Conservation (phyloP, 768 basidiomycete genomes). For the Suillus cothurnatus region DNA sequence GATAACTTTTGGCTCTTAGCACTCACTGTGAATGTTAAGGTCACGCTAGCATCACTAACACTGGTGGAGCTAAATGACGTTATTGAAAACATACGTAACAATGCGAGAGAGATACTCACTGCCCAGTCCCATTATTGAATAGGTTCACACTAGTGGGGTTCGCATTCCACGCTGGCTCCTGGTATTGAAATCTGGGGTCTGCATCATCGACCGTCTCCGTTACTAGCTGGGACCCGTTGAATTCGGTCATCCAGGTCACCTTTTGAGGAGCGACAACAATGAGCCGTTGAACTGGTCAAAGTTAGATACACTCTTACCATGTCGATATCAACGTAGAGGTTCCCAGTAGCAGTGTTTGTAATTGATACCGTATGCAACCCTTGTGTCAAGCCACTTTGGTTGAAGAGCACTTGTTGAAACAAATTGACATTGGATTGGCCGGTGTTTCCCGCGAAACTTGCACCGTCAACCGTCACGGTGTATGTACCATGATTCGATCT, state of each 20-base stretch:
- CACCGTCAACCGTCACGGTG: slow-evolving; percentile 43
- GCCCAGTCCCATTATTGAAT: slow-evolving; percentile 46
- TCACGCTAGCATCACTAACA: slow-evolving; percentile 33
- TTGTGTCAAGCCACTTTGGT: slow-evolving; percentile 32
- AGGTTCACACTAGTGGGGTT: slow-evolving; percentile 34
- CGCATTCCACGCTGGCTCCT: slow-evolving; percentile 37
- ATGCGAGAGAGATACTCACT: slow-evolving; percentile 26
- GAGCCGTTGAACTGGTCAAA: background rate
- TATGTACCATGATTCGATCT: slow-evolving; percentile 49
- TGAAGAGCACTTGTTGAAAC: slow-evolving; percentile 48
- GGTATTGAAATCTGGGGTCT: slow-evolving; percentile 42
- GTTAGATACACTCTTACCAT: slow-evolving; percentile 33
- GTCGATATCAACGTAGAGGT: slow-evolving; percentile 46
- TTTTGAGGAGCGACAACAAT: slow-evolving; percentile 9
- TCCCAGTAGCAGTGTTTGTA: slow-evolving; percentile 28
- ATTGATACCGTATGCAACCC: slow-evolving; percentile 38
- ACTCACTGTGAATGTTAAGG: slow-evolving; percentile 44
- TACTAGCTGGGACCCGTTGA: slow-evolving; percentile 18
- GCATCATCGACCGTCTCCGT: slow-evolving; percentile 33
- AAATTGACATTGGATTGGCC: slow-evolving; percentile 28
- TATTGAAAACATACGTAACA: background rate
- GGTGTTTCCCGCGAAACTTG: slow-evolving; percentile 26
- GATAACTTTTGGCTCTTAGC: background rate
- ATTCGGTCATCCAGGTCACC: slow-evolving; percentile 32
- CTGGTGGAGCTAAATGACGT: slow-evolving; percentile 34